Percentiles rank a stretch among this genome's conserved stretches.
phyloP scores from a whole-genome alignment of 2,329 filamentous ascomycete genomes.

The Apiospora pterosperma region DNA sequence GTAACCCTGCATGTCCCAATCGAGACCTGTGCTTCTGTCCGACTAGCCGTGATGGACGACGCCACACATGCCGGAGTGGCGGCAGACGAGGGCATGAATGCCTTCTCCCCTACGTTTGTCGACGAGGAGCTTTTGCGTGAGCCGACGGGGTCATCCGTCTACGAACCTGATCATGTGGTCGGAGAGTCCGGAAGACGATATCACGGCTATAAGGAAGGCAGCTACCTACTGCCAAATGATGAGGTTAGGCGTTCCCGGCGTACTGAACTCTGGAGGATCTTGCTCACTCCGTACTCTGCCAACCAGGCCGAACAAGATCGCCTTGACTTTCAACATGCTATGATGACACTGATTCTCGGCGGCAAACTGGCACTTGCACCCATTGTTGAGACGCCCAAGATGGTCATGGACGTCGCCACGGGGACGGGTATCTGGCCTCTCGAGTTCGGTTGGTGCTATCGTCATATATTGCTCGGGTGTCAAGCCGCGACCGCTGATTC shows the following conservation, averaged over 20 bases:
- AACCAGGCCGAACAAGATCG: conserved; percentile 8
- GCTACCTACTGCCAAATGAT: neutral
- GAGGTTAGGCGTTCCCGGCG: neutral
- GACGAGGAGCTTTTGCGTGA: neutral
- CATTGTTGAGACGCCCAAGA: neutral
- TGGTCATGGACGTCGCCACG: conserved; percentile 6
- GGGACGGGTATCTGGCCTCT: conserved; percentile 3
- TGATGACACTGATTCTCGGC: neutral
- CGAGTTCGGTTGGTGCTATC: neutral
- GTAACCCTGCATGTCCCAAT: neutral
- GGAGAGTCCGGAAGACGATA: neutral
- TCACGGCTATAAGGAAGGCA: conserved; percentile 3
- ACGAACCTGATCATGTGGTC: neutral
- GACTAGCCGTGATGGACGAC: neutral
- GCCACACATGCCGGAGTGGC: neutral
- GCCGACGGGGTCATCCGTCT: neutral
- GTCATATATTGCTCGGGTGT: neutral
- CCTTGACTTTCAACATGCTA: conserved; percentile 7
- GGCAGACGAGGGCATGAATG: neutral
- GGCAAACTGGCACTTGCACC: neutral
- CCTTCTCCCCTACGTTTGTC: neutral
- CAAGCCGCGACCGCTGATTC: no score
- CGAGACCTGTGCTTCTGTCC: neutral
- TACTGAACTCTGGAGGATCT: neutral
- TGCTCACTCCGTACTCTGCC: neutral